These are phyloP conservation scores for Penicillium thymicola DNA, from an alignment of 2,329 filamentous ascomycete genomes.

Conservation along the genomic window DNA sequence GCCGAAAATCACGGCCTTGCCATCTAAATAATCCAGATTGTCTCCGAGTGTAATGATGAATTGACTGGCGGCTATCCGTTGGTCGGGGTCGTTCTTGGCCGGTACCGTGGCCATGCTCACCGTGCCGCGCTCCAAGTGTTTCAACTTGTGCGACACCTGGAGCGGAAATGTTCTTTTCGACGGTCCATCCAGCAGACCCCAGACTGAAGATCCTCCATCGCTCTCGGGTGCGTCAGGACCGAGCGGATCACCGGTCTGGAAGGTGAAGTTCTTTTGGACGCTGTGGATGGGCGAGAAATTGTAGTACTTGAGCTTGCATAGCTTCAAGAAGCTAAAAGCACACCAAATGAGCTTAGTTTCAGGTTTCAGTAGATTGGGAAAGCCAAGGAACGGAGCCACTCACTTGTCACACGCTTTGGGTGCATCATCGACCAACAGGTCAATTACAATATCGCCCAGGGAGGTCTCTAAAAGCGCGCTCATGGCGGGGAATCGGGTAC, in stretches of 20 bases:
- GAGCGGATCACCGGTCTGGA: conserved; percentile 92
- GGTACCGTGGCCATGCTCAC: conserved; percentile 97
- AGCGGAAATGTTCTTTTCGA: conserved; percentile 75
- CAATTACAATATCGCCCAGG: conserved; percentile 89
- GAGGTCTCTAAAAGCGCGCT: conserved; percentile 93
- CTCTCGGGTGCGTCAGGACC: conserved; percentile 79
- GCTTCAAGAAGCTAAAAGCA: conserved; percentile 79
- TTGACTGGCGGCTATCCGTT: conserved; percentile 80
- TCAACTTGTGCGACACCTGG: conserved; percentile 81
- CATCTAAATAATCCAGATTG: conserved; percentile 84
- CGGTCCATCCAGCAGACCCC: conserved; percentile 72
- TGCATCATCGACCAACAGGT: conserved; percentile 82
- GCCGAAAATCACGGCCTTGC: conserved; percentile 91
- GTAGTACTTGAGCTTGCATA: conserved; percentile 99
- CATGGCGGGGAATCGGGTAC: conserved; percentile 52
- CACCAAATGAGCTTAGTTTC: conserved; percentile 50
- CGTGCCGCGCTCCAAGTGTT: conserved; percentile 83
- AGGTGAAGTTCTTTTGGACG: conserved; percentile 91
- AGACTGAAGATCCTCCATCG: conserved; percentile 90
- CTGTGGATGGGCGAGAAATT: conserved; percentile 92
- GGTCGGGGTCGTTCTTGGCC: conserved; percentile 71
- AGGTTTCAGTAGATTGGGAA: conserved; percentile 51
- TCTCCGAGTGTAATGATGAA: conserved; percentile 91
- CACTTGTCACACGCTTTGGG: conserved; percentile 95
- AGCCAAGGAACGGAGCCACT: conserved; percentile 39